A percentile compares a stretch with the other conserved stretches of the same genome.
These are phyloP conservation scores for Fusarium devonianum DNA, from an alignment of 2,329 filamentous ascomycete genomes.

Conservation along the genomic window DNA sequence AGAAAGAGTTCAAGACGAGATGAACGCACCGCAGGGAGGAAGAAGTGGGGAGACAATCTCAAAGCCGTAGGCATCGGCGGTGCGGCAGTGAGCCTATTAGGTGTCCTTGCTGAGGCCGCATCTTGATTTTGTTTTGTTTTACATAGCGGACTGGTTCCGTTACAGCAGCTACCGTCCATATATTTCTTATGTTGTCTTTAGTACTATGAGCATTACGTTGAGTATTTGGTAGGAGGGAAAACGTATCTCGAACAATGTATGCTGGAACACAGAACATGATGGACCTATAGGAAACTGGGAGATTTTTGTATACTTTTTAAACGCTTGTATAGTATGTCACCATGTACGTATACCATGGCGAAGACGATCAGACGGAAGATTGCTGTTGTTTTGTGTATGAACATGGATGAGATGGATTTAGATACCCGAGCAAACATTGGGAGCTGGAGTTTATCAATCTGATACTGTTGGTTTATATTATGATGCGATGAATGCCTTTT, in stretches of 20 bases:
- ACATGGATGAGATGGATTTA: conserved; percentile 13
- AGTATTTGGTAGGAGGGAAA: conserved; percentile 1
- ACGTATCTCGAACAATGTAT: conserved; percentile 6
- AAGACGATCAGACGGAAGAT: not conserved
- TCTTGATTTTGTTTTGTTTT: conserved; percentile 19
- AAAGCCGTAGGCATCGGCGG: conserved; percentile 67
- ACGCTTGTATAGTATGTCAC: conserved; percentile 16
- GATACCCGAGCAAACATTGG: conserved; percentile 30
- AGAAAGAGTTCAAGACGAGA: conserved; percentile 49
- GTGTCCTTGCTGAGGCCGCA: conserved; percentile 65
- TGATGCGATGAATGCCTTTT: no score
- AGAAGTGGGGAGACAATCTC: conserved; percentile 61
- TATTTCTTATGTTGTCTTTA: conserved; percentile 2
- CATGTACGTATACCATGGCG: conserved; percentile 22
- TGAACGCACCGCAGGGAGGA: conserved; percentile 51
- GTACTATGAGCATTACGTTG: not conserved
- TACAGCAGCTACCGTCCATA: not conserved
- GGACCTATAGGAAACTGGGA: conserved; percentile 6
- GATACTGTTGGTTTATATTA: no score
- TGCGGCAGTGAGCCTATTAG: conserved; percentile 65
- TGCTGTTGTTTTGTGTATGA: conserved; percentile 1
- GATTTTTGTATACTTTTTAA: conserved; percentile 9
- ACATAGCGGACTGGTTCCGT: conserved; percentile 17
- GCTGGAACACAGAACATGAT: conserved; percentile 30
- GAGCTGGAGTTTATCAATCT: not conserved